phyloP scores from a whole-genome alignment of 306 rosid species.

The Pyrus communis region DNA sequence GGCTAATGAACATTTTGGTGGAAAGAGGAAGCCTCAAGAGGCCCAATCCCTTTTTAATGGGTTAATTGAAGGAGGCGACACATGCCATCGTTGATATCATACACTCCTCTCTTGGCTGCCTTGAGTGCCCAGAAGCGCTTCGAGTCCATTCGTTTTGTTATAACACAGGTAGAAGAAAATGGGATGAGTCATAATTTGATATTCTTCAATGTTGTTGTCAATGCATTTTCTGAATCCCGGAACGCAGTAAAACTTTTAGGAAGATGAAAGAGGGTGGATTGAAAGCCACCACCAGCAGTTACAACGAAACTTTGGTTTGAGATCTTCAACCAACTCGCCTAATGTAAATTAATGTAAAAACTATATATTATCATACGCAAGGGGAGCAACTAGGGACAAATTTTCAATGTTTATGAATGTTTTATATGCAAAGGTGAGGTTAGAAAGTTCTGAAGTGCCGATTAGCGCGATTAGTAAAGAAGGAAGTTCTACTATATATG shows the following conservation, averaged over 20 bases:
- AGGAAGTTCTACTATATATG: too few relatives aligned
- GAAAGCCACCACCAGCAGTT: constrained; percentile 39
- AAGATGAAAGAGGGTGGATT: constrained; percentile 59
- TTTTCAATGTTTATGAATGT: too few relatives aligned
- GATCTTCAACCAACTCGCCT: too few relatives aligned
- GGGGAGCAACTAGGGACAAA: too few relatives aligned
- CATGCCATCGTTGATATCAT: constrained; percentile 50
- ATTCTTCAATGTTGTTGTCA: constrained; percentile 49
- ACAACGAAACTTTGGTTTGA: constrained; percentile 10
- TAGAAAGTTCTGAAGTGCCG: too few relatives aligned
- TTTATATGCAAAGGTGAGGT: too few relatives aligned
- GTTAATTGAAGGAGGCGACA: constrained; percentile 49
- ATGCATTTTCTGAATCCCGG: constrained; percentile 59
- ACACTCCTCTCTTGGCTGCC: constrained; percentile 45
- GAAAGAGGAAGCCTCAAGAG: constrained; percentile 43
- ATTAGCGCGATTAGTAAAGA: too few relatives aligned
- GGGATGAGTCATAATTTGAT: constrained; percentile 53
- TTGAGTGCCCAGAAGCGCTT: constrained; percentile 56
- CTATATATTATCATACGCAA: too few relatives aligned
- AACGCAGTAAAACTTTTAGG: constrained; percentile 37
- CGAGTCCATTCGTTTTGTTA: constrained; percentile 27
- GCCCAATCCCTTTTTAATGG: constrained; percentile 36
- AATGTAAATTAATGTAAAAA: too few relatives aligned
- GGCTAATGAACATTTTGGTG: constrained; percentile 26
- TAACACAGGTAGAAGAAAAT: too few relatives aligned